phyloP scores from a whole-genome alignment of 805 yeast genomes.

The Sugiyamaella chiloensis region DNA sequence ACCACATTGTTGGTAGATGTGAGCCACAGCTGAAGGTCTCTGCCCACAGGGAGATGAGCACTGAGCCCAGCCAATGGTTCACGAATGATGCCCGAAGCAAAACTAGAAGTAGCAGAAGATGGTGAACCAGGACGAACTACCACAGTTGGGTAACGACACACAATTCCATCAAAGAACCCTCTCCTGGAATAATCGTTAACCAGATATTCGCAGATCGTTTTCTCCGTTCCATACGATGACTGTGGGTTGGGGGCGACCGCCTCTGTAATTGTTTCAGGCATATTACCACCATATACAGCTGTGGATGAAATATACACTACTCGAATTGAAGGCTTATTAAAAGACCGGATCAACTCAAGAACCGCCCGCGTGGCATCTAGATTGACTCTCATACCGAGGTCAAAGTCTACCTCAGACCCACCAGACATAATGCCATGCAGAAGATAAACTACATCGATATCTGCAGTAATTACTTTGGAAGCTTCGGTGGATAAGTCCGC shows the following conservation, averaged over 20 bases:
- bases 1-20: constrained; percentile 22
- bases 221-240: constrained; percentile 29
- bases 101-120: constrained; percentile 26
- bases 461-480: constrained; percentile 9
- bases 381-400: constrained; percentile 27
- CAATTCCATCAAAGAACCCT: constrained; percentile 25
- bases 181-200: constrained; percentile 26
- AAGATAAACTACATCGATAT: constrained; percentile 20
- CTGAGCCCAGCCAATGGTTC: constrained; percentile 23
- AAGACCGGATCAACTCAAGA: constrained; percentile 20
- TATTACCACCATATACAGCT: constrained; percentile 27
- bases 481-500: constrained; percentile 22
- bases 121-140: constrained; percentile 28
- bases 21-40: constrained; percentile 21
- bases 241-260: constrained; percentile 25
- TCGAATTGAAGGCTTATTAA: constrained; percentile 13
- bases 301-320: constrained; percentile 25
- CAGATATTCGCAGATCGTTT: constrained; percentile 23
- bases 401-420: constrained; percentile 27
- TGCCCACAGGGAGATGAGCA: constrained; percentile 23
- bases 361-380: constrained; percentile 25
- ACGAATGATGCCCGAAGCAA: constrained; percentile 27
- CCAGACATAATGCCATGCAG: constrained; percentile 30
- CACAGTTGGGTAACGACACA: constrained; percentile 21
- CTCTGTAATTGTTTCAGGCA: constrained; percentile 24